These are phyloP conservation scores for Platanus orientalis DNA, from an alignment of 164 flowering plant species.

Conservation along the genomic window DNA sequence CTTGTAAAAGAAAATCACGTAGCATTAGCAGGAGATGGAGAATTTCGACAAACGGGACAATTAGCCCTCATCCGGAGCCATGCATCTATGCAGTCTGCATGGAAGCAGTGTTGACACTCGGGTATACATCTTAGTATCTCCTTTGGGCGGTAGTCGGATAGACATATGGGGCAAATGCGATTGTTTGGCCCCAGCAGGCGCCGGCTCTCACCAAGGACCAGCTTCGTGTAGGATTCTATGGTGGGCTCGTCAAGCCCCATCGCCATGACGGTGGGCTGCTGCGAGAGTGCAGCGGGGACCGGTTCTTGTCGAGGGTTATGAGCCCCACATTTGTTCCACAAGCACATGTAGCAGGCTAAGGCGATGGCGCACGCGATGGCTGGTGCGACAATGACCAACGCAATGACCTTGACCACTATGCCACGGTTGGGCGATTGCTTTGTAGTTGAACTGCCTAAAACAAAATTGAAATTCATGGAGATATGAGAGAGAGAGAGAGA, in stretches of 20 bases:
- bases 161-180: slow-evolving; percentile 47
- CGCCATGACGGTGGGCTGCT: slow-evolving; percentile 15
- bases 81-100: slow-evolving; percentile 49
- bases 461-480: too few relatives aligned
- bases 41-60: slow-evolving; percentile 55
- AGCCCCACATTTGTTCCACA: too few relatives aligned
- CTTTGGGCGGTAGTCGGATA: slow-evolving; percentile 39
- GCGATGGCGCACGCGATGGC: too few relatives aligned
- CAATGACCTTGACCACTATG: too few relatives aligned
- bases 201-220: slow-evolving; percentile 50
- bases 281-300: too few relatives aligned
- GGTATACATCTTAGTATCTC: slow-evolving; percentile 49
- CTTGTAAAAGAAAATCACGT: too few relatives aligned
- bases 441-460: too few relatives aligned
- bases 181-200: slow-evolving; percentile 40
- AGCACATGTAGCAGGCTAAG: too few relatives aligned
- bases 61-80: slow-evolving; percentile 55
- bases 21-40: slow-evolving; percentile 31
- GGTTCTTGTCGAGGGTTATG: too few relatives aligned
- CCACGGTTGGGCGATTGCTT: too few relatives aligned
- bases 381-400: too few relatives aligned
- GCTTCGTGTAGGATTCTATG: slow-evolving; percentile 50
- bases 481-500: too few relatives aligned
- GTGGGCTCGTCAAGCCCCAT: slow-evolving; percentile 50
- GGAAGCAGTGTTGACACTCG: slow-evolving; percentile 57